Base-by-base conservation (phyloP, 129 eudicot species). In the Mikania micrantha region DNA sequence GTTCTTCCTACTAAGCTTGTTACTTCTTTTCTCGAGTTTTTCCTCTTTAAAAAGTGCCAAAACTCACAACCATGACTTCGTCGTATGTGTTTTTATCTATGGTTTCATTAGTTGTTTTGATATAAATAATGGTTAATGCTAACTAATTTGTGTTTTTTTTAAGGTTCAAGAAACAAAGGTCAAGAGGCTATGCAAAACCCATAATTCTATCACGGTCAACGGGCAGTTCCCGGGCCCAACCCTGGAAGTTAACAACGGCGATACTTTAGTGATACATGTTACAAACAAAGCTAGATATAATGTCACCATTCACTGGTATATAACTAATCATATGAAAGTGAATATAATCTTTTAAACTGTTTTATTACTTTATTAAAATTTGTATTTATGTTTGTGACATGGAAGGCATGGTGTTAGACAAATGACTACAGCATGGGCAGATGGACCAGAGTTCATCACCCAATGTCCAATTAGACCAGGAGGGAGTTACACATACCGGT, bases 401-500 rank as follows among this genome's bases (percentile, higher is more conserved):
- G 39, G 69, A 69, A 93, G 99, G 99, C 99, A 93, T 53, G 96
- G 99, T 3, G 85, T 93, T 29, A 74, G 98, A 76, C 95, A 88
- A 60, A 82, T 88, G 76, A 80, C 86, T 22, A 86, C 95, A 3
- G 99, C 84, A 3, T 93, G 96, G 96, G 95, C 98, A 1, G 98
- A 93, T 76, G 98, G 99, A 28, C 99, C 99, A 0, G 96, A 89
- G 69, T 93, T 93, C 49, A 80, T 93, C 52, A 93, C 99, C 12
- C 99, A 93, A 12, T 93, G 99, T 76, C 99, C 99, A 0, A 93
- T 93, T 69, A 83, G 90, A 71, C 99, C 99, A 44, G 99, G 99
- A 48, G 85, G 76, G 27, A 93, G 93, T 70, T 93, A 93, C 87
- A 93, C 95, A 0, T 93, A 93, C 64, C 63, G 90, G 42, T 93